Evolutionary conservation across 768 basidiomycete genomes (phyloP), one percentile per base, ranked within the genome.

Genomic region (Calocybe indica): DNA sequence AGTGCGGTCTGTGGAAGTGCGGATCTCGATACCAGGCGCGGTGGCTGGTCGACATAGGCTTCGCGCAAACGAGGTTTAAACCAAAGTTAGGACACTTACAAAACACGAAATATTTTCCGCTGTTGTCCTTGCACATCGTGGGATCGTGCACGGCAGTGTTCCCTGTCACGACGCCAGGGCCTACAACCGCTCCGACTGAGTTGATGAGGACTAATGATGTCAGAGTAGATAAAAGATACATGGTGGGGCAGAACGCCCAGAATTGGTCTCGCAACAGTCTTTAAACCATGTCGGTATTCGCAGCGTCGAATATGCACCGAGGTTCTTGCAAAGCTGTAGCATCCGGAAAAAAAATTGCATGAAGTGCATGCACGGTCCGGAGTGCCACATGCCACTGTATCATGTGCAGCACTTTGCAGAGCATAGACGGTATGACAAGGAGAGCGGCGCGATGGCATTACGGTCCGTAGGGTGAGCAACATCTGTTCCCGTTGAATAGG

Each of bases 51-150:
- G 9, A 28, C 22, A 35, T 11, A 5, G 40, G 22, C 37, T 13
- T 7, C 6, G 30, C 13, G 6, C 33, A 14, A 15, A n/a, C 13
- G 43, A 7, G 3, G 12, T 5, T 13, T 29, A 13, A 32, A n/a
- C 34, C 12, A 37, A 38, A 36, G 13, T 30, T 15, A 32, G 33
- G 32, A n/a, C 5, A 63, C 69, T 44, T 44, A 75, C 74, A 73
- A 56, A 77, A 77, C 6, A 78, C 58, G 49, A 68, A 79, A 46
- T 72, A 78, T 47, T 61, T 71, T 15, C 75, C 75, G 33, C 54
- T 55, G 30, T 60, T 64, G 51, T 78, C 75, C 50, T 73, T 75
- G 62, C 76, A 79, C 60, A 77, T 68, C 3, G 72, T 68, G 2
- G 75, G 75, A 51, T 77, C 74, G 51, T 74, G 72, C 3, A 73